Conservation (phyloP, 768 basidiomycete species). For the Lactifluus hygrophoroides region DNA sequence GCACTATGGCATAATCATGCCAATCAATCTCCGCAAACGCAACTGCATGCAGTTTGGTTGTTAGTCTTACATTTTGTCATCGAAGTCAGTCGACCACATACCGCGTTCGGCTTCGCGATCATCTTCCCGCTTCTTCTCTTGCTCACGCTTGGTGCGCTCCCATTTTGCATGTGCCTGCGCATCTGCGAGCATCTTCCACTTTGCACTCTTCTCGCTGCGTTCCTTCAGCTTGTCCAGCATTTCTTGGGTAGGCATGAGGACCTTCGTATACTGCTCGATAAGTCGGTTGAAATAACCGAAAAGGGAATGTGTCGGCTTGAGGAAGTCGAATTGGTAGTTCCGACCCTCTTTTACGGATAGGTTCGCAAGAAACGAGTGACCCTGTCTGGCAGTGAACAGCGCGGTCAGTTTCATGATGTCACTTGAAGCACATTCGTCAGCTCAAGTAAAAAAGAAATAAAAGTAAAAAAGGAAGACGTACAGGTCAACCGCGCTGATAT, state of each 20-base stretch:
- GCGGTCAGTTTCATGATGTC: slow-evolving; percentile 97
- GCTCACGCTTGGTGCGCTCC: slow-evolving; percentile 77
- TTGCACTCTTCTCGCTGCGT: slow-evolving; percentile 52
- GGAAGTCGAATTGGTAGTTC: slow-evolving; percentile 97
- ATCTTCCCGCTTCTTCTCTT: slow-evolving; percentile 79
- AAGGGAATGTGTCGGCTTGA: slow-evolving; percentile 91
- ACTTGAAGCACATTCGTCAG: slow-evolving; percentile 32
- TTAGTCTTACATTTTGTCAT: slow-evolving; percentile 6
- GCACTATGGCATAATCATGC: slow-evolving; percentile 98
- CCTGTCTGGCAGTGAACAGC: slow-evolving; percentile 88
- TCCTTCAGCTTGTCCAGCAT: slow-evolving; percentile 60
- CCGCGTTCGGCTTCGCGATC: slow-evolving; percentile 89
- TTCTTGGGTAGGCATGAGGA: slow-evolving; percentile 77
- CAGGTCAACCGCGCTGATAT: slow-evolving; percentile 85
- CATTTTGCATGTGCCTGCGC: slow-evolving; percentile 78
- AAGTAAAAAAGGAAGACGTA: slow-evolving; percentile 46
- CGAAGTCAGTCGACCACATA: slow-evolving; percentile 32
- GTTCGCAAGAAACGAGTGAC: slow-evolving; percentile 74
- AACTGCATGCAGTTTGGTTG: slow-evolving; percentile 33
- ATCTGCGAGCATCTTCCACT: slow-evolving; percentile 72
- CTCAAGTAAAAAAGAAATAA: neutral
- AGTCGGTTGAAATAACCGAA: slow-evolving; percentile 96
- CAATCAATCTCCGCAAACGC: slow-evolving; percentile 98
- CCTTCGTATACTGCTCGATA: slow-evolving; percentile 91
- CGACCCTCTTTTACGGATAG: slow-evolving; percentile 85